Percentiles rank a stretch among this genome's conserved stretches.
Evolutionary conservation across 495 filamentous ascomycete species (phyloP).

Genomic region (Penicillium longicatenatum): DNA sequence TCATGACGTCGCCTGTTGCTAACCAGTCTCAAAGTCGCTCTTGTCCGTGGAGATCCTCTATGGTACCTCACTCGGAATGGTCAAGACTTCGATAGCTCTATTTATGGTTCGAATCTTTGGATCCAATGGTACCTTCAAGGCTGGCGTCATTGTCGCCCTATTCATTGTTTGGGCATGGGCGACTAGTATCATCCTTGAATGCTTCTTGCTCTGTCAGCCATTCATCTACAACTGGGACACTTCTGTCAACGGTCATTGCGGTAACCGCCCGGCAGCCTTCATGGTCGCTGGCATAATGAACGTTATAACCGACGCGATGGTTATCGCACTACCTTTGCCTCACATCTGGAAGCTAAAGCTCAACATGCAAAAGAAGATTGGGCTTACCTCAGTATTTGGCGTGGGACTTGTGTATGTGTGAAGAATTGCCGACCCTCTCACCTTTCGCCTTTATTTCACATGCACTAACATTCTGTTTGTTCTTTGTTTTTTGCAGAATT

Average conservation of each 20-base stretch:
- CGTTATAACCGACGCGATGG: slow-evolving; percentile 52
- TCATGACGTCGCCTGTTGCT: neutral
- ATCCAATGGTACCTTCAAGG: slow-evolving; percentile 10
- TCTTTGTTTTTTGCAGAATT: neutral
- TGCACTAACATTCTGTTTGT: neutral
- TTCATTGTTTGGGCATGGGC: neutral
- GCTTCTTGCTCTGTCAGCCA: neutral
- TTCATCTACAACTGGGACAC: slow-evolving; percentile 42
- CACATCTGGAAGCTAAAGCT: slow-evolving; percentile 51
- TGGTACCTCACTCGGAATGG: slow-evolving; percentile 11
- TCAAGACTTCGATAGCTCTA: slow-evolving; percentile 23
- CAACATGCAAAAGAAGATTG: slow-evolving; percentile 48
- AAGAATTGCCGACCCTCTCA: neutral
- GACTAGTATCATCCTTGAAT: neutral
- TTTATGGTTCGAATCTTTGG: slow-evolving; percentile 21
- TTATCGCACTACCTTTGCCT: slow-evolving; percentile 50
- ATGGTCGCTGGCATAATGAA: slow-evolving; percentile 49
- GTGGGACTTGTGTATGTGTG: slow-evolving; percentile 49
- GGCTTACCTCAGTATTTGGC: slow-evolving; percentile 47
- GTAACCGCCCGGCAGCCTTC: slow-evolving; percentile 49
- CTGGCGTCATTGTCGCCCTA: slow-evolving; percentile 3
- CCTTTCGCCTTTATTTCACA: too few species aligned
- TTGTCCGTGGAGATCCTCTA: slow-evolving; percentile 6
- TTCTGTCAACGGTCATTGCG: slow-evolving; percentile 46
- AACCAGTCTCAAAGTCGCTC: neutral